Evolutionary conservation across 2,329 filamentous ascomycete genomes (phyloP).

Genomic region (Lachnellula arida): DNA sequence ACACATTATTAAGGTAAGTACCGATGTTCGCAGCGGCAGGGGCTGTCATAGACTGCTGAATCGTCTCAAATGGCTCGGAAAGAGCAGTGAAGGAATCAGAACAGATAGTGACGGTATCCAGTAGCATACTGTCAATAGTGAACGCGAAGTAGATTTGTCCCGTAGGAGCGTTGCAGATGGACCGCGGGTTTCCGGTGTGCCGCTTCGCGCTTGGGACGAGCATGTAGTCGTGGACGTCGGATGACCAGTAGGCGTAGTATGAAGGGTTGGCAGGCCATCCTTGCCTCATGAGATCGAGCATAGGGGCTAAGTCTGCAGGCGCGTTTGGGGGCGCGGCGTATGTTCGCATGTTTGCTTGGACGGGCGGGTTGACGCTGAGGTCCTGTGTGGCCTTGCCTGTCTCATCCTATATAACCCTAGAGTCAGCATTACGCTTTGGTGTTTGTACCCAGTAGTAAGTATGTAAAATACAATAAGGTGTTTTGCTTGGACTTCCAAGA

Average conservation of each 20-base stretch:
- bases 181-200: background rate
- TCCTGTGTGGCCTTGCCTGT: background rate
- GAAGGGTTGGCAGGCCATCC: background rate
- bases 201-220: background rate
- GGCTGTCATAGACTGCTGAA: background rate
- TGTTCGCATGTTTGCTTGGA: background rate
- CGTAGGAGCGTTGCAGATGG: background rate
- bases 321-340: background rate
- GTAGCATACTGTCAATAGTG: background rate
- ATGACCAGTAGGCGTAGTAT: background rate
- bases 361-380: background rate
- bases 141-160: background rate
- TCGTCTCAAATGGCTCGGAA: conserved; percentile 1
- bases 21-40: background rate
- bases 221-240: background rate
- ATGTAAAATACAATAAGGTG: too few species aligned
- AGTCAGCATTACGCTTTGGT: background rate
- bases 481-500: background rate
- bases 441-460: background rate
- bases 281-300: too few species aligned
- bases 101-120: background rate
- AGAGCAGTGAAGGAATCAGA: background rate
- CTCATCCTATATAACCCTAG: background rate
- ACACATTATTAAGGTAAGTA: background rate
- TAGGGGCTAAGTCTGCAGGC: too few species aligned